Conservation (phyloP, 2,329 filamentous ascomycete species). For the Chaetomium sp. region DNA sequence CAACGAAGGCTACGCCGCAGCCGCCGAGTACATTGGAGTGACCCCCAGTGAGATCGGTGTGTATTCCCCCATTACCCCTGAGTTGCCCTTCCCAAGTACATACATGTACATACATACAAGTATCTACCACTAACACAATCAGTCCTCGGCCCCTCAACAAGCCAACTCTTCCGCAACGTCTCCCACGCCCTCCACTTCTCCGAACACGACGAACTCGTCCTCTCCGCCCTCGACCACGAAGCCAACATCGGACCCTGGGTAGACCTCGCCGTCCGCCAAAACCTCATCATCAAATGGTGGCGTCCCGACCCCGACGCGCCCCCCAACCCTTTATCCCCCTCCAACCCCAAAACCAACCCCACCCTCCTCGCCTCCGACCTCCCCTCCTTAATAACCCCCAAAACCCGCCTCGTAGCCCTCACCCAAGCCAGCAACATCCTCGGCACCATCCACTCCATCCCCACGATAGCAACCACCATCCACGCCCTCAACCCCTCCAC, state of each 20-base stretch:
- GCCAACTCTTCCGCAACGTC: slow-evolving; percentile 69
- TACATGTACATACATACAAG: neutral
- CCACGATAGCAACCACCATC: slow-evolving; percentile 47
- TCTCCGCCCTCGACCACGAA: slow-evolving; percentile 71
- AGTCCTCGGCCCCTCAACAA: slow-evolving; percentile 69
- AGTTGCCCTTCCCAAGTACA: neutral
- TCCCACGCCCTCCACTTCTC: slow-evolving; percentile 47
- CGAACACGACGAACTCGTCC: slow-evolving; percentile 58
- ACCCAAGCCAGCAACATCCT: slow-evolving; percentile 71
- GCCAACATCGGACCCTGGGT: slow-evolving; percentile 72
- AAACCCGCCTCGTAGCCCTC: slow-evolving; percentile 64
- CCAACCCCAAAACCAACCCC: slow-evolving; percentile 42
- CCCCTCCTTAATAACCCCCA: slow-evolving; percentile 50
- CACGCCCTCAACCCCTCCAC: slow-evolving; percentile 44
- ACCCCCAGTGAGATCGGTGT: slow-evolving; percentile 56
- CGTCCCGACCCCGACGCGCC: slow-evolving; percentile 30
- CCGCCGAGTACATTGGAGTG: slow-evolving; percentile 66
- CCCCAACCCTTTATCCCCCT: slow-evolving; percentile 18
- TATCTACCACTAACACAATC: neutral
- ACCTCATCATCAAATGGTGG: slow-evolving; percentile 67
- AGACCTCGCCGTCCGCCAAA: slow-evolving; percentile 54
- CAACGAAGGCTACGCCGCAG: slow-evolving; percentile 53
- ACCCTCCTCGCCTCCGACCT: slow-evolving; percentile 53
- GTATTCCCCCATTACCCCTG: slow-evolving; percentile 2
- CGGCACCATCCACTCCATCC: slow-evolving; percentile 61